These are phyloP conservation scores for Elongisporangium prolatum DNA, from an alignment of 352 stramenopile genomes.

Conservation along the genomic window DNA sequence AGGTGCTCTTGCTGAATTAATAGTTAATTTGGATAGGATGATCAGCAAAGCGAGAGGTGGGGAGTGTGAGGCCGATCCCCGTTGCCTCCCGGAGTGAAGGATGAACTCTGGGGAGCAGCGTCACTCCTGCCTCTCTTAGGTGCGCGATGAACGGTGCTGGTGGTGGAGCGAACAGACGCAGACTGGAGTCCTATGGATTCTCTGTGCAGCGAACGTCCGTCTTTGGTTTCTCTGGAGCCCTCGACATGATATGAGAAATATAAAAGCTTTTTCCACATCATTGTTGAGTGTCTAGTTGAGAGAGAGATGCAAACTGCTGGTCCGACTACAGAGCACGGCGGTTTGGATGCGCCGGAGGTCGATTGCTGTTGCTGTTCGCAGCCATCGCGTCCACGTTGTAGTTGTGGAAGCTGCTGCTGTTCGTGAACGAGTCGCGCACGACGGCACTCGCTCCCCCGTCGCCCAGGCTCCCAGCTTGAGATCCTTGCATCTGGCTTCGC, in stretches of 20 bases:
- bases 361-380: conserved; percentile 12
- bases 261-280: neutral
- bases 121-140: conserved; percentile 58
- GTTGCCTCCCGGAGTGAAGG: conserved; percentile 32
- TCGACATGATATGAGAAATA: neutral
- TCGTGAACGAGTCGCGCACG: conserved; percentile 58
- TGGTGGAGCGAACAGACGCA: neutral
- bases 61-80: conserved; percentile 41
- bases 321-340: conserved; percentile 38
- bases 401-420: conserved; percentile 57
- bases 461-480: conserved; percentile 17
- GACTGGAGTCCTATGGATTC: neutral
- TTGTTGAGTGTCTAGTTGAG: neutral
- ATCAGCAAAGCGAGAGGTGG: conserved; percentile 55
- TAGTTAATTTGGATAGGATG: conserved; percentile 75
- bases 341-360: conserved; percentile 63
- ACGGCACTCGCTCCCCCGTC: conserved; percentile 8
- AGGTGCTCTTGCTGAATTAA: conserved; percentile 84
- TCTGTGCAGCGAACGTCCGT: neutral
- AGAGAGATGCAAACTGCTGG: neutral
- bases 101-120: conserved; percentile 19
- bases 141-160: conserved; percentile 44
- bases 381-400: conserved; percentile 14
- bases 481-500: conserved; percentile 50
- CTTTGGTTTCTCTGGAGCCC: neutral